Base-by-base conservation (phyloP, 2,329 filamentous ascomycete genomes). In the Epichloe coenophiala region DNA sequence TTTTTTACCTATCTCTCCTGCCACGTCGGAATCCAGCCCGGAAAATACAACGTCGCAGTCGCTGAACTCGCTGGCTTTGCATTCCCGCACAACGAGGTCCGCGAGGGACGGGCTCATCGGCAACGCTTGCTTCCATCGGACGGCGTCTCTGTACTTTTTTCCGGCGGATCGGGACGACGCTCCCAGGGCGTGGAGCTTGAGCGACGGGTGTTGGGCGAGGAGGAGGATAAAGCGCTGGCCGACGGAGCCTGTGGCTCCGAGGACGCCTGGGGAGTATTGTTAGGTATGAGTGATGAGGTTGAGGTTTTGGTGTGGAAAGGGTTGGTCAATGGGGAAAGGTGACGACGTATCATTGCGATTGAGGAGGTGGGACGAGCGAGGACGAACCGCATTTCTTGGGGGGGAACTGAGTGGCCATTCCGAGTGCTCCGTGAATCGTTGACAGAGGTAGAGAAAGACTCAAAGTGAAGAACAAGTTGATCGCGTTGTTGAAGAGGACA, bases 21-120 rank as follows among this genome's bases (percentile, higher is more conserved):
- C 93, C 51, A 96, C 85, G 70, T 95, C 88, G 56, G 88, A 84
- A 71, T 97, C 91, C 55, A 97, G 74, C 3, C 93, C 93, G 55
- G 85, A 91, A 68, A 97, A 97, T 54, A 97, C 81, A 56, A 98
- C 74, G 60, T 97, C 91, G 68, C 93, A 96, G 65, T 95, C 90
- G 54, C 75, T 70, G 66, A 96, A 97, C 60, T 91, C 80, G 58
- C 81, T 79, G 1, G 93, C 80, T 61, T 73, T 84, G 73, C 93
- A 97, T 64, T 88, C 83, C 64, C 88, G 84, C 51, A 97, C 86
- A 5, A 95, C 77, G 60, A 97, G 75, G 56, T 90, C 83, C 57
- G 81, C 88, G 52, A 95, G 48, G 3, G 21, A 75, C 55, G 82
- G 74, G 42, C 84, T 84, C 78, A 96, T 94, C 50, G 88, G 86